Evolutionary conservation across 2,329 filamentous ascomycete genomes (phyloP).

Genomic region (Rhynchosporium secalis): DNA sequence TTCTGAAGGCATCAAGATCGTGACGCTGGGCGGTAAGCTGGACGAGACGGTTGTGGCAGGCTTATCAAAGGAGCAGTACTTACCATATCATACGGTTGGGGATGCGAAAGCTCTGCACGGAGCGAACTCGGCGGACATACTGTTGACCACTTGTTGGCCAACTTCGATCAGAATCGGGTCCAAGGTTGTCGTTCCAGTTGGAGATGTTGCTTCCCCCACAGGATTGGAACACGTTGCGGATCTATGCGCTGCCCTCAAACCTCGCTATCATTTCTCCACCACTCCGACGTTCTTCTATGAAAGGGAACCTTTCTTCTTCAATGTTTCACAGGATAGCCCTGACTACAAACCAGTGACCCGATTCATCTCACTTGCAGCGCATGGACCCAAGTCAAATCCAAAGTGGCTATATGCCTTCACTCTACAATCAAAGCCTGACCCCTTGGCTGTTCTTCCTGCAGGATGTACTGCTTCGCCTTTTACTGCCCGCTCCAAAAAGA

Average conservation of each 20-base stretch:
- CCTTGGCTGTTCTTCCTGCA: constrained; percentile 59
- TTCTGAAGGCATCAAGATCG: constrained; percentile 82
- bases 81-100: constrained; percentile 74
- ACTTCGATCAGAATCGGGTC: constrained; percentile 69
- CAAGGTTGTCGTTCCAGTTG: constrained; percentile 57
- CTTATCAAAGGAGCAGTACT: constrained; percentile 68
- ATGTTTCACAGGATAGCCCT: constrained; percentile 51
- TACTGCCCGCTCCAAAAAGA: constrained; percentile 53
- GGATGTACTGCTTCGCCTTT: constrained; percentile 80
- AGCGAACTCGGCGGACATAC: constrained; percentile 78
- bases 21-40: constrained; percentile 76
- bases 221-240: constrained; percentile 72
- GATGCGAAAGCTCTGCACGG: constrained; percentile 77
- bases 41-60: constrained; percentile 61
- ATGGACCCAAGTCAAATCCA: constrained; percentile 72
- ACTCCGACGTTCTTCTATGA: constrained; percentile 71
- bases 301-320: constrained; percentile 86
- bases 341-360: constrained; percentile 68
- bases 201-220: constrained; percentile 47
- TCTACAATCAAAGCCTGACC: constrained; percentile 63
- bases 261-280: constrained; percentile 85
- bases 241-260: constrained; percentile 75
- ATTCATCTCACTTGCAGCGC: constrained; percentile 85
- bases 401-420: constrained; percentile 81
- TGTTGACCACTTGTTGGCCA: constrained; percentile 88